phyloP scores from a whole-genome alignment of 768 basidiomycete species.

The Naganishia randhawae region DNA sequence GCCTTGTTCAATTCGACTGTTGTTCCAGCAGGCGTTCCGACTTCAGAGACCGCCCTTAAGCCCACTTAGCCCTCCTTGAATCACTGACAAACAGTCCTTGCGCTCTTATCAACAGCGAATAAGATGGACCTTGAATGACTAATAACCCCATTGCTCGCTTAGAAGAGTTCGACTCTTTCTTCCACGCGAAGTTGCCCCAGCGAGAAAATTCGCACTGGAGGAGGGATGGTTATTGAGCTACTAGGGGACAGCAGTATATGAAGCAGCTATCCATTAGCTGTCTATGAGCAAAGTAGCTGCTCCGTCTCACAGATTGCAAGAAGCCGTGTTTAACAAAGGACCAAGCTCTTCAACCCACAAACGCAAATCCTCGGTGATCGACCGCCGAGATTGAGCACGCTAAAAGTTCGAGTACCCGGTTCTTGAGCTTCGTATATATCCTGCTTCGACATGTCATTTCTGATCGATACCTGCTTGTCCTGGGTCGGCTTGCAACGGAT shows the following conservation, averaged over 20 bases:
- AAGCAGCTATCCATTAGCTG: not conserved
- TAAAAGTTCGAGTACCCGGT: conserved; percentile 1
- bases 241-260: not conserved
- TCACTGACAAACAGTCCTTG: too few relatives aligned
- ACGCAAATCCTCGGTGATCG: conserved; percentile 15
- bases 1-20: too few relatives aligned
- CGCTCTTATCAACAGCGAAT: not conserved
- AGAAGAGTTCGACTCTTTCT: not conserved
- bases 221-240: too few relatives aligned
- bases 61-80: too few relatives aligned
- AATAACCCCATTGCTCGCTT: not conserved
- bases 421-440: not conserved
- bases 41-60: too few relatives aligned
- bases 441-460: not conserved
- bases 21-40: too few relatives aligned
- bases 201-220: not conserved
- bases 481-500: conserved; percentile 16
- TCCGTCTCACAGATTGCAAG: too few relatives aligned
- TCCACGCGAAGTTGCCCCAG: conserved; percentile 7
- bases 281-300: too few relatives aligned
- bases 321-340: not conserved
- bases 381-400: too few relatives aligned
- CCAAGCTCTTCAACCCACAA: not conserved
- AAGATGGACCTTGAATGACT: not conserved
- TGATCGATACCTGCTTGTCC: conserved; percentile 1